Percentiles rank a stretch among this genome's conserved stretches.
phyloP scores from a whole-genome alignment of 768 basidiomycete species.

The Cytidiella melzeri region DNA sequence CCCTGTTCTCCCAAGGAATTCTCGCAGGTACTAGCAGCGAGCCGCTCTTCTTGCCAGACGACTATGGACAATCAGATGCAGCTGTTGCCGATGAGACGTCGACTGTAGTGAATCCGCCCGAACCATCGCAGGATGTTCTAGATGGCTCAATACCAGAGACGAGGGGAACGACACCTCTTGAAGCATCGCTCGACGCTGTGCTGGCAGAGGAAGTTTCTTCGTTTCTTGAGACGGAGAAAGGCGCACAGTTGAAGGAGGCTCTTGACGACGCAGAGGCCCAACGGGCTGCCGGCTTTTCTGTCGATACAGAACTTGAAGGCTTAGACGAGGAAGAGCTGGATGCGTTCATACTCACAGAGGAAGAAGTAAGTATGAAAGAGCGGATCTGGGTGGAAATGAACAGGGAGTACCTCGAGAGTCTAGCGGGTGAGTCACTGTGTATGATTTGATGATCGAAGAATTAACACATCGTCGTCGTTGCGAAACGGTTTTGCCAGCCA shows the following conservation, averaged over 20 bases:
- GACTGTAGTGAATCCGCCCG: too few relatives aligned
- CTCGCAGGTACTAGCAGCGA: constrained; percentile 46
- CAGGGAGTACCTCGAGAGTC: constrained; percentile 80
- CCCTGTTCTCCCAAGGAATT: constrained; percentile 62
- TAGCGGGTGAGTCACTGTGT: constrained; percentile 60
- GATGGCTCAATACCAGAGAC: background rate
- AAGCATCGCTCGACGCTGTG: constrained; percentile 54
- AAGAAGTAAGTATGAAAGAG: constrained; percentile 82
- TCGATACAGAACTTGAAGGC: constrained; percentile 56
- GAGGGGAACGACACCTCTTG: constrained; percentile 32
- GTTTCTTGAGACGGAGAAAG: constrained; percentile 57
- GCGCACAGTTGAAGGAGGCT: constrained; percentile 51
- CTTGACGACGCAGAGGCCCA: constrained; percentile 64
- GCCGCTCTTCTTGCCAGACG: constrained; percentile 31
- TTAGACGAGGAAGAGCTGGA: constrained; percentile 92
- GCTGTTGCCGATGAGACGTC: background rate
- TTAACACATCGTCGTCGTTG: constrained; percentile 24
- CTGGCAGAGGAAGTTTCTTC: constrained; percentile 67
- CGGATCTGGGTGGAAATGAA: constrained; percentile 94
- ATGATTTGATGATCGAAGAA: background rate
- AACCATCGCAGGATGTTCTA: background rate
- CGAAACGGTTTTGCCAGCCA: constrained; percentile 55
- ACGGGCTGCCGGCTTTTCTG: constrained; percentile 45
- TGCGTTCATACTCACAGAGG: constrained; percentile 66
- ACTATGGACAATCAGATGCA: constrained; percentile 7